Conservation (phyloP, 257 asterid species). For the Solanum arcanum region DNA sequence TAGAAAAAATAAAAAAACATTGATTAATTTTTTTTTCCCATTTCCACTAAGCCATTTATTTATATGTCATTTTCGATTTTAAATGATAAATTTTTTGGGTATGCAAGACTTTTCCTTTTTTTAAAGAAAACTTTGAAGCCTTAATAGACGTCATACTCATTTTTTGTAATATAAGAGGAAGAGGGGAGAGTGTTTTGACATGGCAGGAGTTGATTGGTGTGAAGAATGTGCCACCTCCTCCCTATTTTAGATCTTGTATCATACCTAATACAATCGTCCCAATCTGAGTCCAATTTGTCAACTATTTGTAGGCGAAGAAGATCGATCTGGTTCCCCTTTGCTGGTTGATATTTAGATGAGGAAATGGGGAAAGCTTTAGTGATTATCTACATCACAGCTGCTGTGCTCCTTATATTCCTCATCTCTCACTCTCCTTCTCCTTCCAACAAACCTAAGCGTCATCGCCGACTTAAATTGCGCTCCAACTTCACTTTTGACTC, state of each 20-base stretch:
- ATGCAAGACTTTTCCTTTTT: too few species aligned
- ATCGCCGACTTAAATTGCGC: conserved; percentile 82
- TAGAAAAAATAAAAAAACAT: too few species aligned
- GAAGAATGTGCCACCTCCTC: background rate
- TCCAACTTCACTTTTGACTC: conserved; percentile 62
- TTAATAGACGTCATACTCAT: background rate
- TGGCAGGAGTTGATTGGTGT: background rate
- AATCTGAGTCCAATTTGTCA: background rate
- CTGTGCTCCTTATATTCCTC: conserved; percentile 44
- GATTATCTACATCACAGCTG: conserved; percentile 57
- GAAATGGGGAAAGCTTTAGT: conserved; percentile 65
- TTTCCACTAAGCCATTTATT: too few species aligned
- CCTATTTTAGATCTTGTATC: background rate
- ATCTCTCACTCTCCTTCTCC: conserved; percentile 69
- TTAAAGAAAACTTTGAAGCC: background rate
- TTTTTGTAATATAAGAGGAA: background rate
- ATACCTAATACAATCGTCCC: background rate
- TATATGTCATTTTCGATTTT: too few species aligned
- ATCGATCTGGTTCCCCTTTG: background rate
- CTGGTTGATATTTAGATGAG: conserved; percentile 14
- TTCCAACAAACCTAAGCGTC: conserved; percentile 23
- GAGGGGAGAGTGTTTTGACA: background rate
- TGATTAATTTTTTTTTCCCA: too few species aligned
- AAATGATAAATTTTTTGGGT: too few species aligned
- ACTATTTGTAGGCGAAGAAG: background rate